Evolutionary conservation across 768 basidiomycete species (phyloP).

Genomic region (Lentinula lateritia): DNA sequence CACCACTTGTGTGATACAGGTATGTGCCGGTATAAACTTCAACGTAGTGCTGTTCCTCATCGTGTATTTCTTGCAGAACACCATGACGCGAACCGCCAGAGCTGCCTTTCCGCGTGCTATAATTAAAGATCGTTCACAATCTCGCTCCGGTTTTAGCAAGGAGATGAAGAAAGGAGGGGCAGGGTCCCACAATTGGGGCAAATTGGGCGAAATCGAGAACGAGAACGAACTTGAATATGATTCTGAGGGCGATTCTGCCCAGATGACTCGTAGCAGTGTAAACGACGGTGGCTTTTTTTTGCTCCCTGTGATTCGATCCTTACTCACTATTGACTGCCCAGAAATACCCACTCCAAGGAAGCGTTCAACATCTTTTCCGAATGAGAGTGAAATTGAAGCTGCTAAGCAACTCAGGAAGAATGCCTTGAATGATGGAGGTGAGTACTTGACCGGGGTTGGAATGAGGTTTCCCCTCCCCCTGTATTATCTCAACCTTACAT

Average conservation of each 20-base stretch:
- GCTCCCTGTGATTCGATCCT: background rate
- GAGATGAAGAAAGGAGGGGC: slow-evolving; percentile 73
- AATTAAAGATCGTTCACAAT: slow-evolving; percentile 72
- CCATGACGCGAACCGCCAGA: slow-evolving; percentile 47
- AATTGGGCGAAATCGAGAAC: slow-evolving; percentile 52
- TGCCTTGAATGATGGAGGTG: slow-evolving; percentile 59
- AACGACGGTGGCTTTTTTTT: background rate
- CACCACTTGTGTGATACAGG: background rate
- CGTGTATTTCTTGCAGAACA: background rate
- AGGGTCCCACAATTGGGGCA: slow-evolving; percentile 86
- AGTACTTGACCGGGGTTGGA: slow-evolving; percentile 16
- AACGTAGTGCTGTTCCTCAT: background rate
- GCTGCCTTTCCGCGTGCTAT: slow-evolving; percentile 67
- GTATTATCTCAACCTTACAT: background rate
- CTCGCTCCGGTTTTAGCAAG: slow-evolving; percentile 69
- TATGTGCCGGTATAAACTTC: background rate
- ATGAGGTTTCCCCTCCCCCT: slow-evolving; percentile 11
- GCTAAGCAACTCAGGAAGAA: slow-evolving; percentile 65
- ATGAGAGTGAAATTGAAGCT: slow-evolving; percentile 52
- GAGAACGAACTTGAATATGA: slow-evolving; percentile 47
- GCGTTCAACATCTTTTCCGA: slow-evolving; percentile 36
- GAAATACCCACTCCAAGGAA: slow-evolving; percentile 19
- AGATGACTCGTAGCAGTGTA: slow-evolving; percentile 7
- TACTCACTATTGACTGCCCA: background rate
- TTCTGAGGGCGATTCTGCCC: slow-evolving; percentile 28